Conservation (phyloP, 805 yeast species). For the Yamadazyma takamatsuzukensis region DNA sequence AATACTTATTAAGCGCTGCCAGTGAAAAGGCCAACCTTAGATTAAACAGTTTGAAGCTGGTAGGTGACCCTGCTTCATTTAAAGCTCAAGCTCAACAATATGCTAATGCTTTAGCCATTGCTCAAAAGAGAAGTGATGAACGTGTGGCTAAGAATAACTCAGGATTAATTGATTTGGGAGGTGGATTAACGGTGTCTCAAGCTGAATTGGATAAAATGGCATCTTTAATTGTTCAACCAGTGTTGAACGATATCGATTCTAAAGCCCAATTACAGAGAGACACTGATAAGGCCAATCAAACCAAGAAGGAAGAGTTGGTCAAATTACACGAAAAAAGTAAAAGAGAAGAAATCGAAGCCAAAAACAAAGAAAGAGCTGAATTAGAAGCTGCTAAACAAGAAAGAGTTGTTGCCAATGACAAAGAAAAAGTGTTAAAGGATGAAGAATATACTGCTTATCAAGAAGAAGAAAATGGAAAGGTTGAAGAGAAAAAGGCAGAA, state of each 20-base stretch:
- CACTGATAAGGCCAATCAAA: conserved; percentile 30
- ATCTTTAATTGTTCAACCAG: conserved; percentile 74
- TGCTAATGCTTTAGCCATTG: conserved; percentile 71
- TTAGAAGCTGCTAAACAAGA: conserved; percentile 33
- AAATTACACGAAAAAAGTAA: conserved; percentile 28
- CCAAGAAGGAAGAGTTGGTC: conserved; percentile 32
- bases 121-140: conserved; percentile 62
- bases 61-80: conserved; percentile 26
- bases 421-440: conserved; percentile 29
- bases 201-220: conserved; percentile 81
- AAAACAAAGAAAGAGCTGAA: conserved; percentile 31
- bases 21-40: conserved; percentile 43
- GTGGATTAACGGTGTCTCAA: conserved; percentile 75
- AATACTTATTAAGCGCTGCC: conserved; percentile 48
- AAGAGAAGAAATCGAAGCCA: conserved; percentile 23
- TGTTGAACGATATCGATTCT: conserved; percentile 64
- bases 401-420: conserved; percentile 28
- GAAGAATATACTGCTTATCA: conserved; percentile 26
- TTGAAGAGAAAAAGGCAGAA: conserved; percentile 24
- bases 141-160: conserved; percentile 51
- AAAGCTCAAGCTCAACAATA: conserved; percentile 53
- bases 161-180: conserved; percentile 70
- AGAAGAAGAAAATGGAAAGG: conserved; percentile 24
- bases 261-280: conserved; percentile 71
- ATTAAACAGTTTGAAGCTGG: conserved; percentile 25